These are phyloP conservation scores for Ustilago shanxiensis DNA, from an alignment of 1,284 basidiomycete genomes.

Conservation along the genomic window DNA sequence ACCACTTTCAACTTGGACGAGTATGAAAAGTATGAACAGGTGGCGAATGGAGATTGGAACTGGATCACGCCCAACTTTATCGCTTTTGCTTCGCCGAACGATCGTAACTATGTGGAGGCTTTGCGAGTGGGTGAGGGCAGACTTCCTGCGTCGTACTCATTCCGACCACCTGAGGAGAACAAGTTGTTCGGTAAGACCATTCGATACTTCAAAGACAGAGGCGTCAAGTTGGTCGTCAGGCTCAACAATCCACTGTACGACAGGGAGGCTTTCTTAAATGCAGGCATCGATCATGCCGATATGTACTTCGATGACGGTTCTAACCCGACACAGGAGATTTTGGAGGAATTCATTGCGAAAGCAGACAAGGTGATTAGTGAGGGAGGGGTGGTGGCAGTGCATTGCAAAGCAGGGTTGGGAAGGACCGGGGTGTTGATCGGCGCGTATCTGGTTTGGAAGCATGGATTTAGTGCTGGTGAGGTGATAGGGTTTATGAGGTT, in stretches of 20 bases:
- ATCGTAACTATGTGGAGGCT: slow-evolving; percentile 63
- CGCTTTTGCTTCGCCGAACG: slow-evolving; percentile 89
- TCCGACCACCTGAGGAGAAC: slow-evolving; percentile 25
- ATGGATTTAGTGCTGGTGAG: slow-evolving; percentile 97
- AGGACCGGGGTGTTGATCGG: slow-evolving; percentile 90
- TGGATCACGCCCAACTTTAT: slow-evolving; percentile 79
- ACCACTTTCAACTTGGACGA: slow-evolving; percentile 85
- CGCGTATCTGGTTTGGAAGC: slow-evolving; percentile 98
- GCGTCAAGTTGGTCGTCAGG: slow-evolving; percentile 91
- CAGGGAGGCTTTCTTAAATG: slow-evolving; percentile 82
- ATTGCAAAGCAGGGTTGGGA: slow-evolving; percentile 95
- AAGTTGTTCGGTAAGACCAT: slow-evolving; percentile 77
- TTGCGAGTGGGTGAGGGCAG: slow-evolving; percentile 69
- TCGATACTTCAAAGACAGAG: slow-evolving; percentile 87
- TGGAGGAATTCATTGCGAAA: slow-evolving; percentile 87
- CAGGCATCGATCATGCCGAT: slow-evolving; percentile 84
- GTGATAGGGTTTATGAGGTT: slow-evolving; percentile 99
- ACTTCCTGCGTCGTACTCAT: slow-evolving; percentile 9
- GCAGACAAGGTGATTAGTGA: slow-evolving; percentile 82
- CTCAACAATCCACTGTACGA: slow-evolving; percentile 97
- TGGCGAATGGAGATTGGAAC: slow-evolving; percentile 87
- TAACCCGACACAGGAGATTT: slow-evolving; percentile 94
- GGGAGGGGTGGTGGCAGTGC: slow-evolving; percentile 82
- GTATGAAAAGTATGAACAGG: slow-evolving; percentile 84
- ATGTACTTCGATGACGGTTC: slow-evolving; percentile 99